Percentiles rank a stretch among this genome's conserved stretches.
These are phyloP conservation scores for Phytophthora ramorum DNA, from an alignment of 352 stramenopile species.

Conservation along the genomic window DNA sequence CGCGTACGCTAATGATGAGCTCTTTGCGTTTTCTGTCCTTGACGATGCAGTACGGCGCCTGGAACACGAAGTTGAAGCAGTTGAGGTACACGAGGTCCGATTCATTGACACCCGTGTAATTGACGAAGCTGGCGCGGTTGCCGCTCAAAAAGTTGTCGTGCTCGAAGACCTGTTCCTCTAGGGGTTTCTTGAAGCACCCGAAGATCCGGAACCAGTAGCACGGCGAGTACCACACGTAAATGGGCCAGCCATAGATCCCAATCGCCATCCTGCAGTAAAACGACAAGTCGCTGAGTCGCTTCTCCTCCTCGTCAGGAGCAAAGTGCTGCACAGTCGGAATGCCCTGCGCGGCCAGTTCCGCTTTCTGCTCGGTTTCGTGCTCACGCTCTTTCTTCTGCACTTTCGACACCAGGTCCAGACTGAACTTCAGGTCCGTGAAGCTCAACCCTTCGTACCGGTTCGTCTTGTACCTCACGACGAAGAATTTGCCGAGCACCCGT, in stretches of 20 bases:
- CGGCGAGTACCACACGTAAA: slow-evolving; percentile 82
- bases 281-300: slow-evolving; percentile 54
- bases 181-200: slow-evolving; percentile 56
- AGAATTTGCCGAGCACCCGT: slow-evolving; percentile 74
- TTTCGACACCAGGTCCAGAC: slow-evolving; percentile 67
- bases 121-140: slow-evolving; percentile 73
- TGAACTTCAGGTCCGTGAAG: slow-evolving; percentile 79
- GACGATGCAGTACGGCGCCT: slow-evolving; percentile 78
- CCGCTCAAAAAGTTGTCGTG: slow-evolving; percentile 66
- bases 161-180: slow-evolving; percentile 59
- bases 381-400: slow-evolving; percentile 62
- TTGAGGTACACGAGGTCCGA: slow-evolving; percentile 80
- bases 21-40: slow-evolving; percentile 65
- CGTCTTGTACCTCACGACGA: slow-evolving; percentile 75
- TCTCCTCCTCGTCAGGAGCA: slow-evolving; percentile 47
- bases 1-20: slow-evolving; percentile 79
- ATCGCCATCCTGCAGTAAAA: slow-evolving; percentile 76
- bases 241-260: slow-evolving; percentile 83
- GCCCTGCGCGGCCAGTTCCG: slow-evolving; percentile 31
- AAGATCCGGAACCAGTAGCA: slow-evolving; percentile 77
- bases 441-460: slow-evolving; percentile 69
- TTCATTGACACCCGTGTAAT: slow-evolving; percentile 70
- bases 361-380: slow-evolving; percentile 33
- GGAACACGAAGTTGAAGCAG: slow-evolving; percentile 82
- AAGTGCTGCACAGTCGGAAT: slow-evolving; percentile 42